These are phyloP conservation scores for Tulasnella sp. DNA, from an alignment of 768 basidiomycete species.

Conservation along the genomic window DNA sequence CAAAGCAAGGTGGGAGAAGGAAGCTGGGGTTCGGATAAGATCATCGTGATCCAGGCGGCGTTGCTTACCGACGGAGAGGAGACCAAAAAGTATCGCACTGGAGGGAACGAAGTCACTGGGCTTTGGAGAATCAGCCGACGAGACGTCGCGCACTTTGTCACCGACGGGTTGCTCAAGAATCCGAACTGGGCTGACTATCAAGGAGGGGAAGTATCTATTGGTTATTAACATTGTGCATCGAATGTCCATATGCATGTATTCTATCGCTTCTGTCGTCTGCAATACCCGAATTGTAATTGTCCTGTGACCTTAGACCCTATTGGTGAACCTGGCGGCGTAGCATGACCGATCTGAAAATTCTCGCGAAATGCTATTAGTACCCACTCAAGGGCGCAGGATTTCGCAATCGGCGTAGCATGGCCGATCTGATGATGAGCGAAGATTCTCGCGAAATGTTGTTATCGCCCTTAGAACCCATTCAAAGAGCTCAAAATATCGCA, in stretches of 20 bases:
- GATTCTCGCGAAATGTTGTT: no score
- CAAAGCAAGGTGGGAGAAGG: not conserved
- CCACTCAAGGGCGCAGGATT: no score
- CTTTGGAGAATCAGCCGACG: slow-evolving; percentile 5
- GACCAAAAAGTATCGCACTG: slow-evolving; percentile 10
- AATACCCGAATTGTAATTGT: not conserved
- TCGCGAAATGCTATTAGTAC: no score
- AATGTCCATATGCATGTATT: not conserved
- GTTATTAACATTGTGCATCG: not conserved
- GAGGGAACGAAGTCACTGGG: not conserved
- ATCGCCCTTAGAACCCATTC: no score
- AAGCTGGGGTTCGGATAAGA: not conserved
- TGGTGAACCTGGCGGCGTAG: no score
- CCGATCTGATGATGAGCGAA: no score
- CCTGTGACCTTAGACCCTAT: no score
- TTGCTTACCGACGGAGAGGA: slow-evolving; percentile 3
- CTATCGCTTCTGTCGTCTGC: not conserved
- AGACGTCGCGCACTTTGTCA: slow-evolving; percentile 16
- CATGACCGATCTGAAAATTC: no score
- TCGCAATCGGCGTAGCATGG: no score
- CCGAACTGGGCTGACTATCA: slow-evolving; percentile 1
- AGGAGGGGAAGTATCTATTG: slow-evolving; percentile 1
- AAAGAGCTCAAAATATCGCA: no score
- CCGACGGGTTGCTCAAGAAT: not conserved
- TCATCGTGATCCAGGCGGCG: slow-evolving; percentile 7